Evolutionary conservation across 2,329 filamentous ascomycete species (phyloP).

Genomic region (Apiospora sp.): DNA sequence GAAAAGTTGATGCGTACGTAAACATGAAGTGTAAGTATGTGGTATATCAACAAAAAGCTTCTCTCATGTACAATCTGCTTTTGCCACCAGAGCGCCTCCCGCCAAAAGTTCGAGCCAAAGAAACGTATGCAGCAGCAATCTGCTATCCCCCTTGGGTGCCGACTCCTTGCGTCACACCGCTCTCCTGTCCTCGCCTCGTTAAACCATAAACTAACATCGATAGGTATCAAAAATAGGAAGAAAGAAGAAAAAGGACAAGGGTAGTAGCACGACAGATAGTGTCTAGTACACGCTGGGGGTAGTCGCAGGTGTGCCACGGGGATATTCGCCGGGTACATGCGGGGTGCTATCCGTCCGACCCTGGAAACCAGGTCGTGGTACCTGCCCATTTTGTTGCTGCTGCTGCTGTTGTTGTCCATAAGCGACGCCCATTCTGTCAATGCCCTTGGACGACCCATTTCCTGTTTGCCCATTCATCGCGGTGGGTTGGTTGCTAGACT

Average conservation of each 20-base stretch:
- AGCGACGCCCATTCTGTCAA: background rate
- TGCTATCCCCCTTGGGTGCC: background rate
- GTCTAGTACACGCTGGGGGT: conserved; percentile 23
- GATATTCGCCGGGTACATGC: conserved; percentile 29
- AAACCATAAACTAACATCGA: background rate
- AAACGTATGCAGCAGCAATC: background rate
- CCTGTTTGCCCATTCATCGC: background rate
- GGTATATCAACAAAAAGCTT: background rate
- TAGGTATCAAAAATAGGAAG: background rate
- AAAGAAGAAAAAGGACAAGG: background rate
- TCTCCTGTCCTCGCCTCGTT: background rate
- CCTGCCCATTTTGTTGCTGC: conserved; percentile 7
- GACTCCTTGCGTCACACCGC: background rate
- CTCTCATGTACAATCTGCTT: background rate
- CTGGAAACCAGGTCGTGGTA: conserved; percentile 20
- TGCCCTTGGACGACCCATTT: conserved; percentile 18
- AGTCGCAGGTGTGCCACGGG: conserved; percentile 24
- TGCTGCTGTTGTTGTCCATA: background rate
- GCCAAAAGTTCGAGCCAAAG: background rate
- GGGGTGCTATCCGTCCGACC: conserved; percentile 29
- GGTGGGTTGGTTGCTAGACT: background rate
- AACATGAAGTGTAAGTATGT: conserved; percentile 9
- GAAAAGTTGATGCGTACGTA: background rate
- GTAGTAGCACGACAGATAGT: background rate
- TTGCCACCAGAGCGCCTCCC: background rate